Percentiles rank a stretch among this genome's conserved stretches.
Evolutionary conservation across 768 basidiomycete genomes (phyloP).

Genomic region (Mycena chlorophos): DNA sequence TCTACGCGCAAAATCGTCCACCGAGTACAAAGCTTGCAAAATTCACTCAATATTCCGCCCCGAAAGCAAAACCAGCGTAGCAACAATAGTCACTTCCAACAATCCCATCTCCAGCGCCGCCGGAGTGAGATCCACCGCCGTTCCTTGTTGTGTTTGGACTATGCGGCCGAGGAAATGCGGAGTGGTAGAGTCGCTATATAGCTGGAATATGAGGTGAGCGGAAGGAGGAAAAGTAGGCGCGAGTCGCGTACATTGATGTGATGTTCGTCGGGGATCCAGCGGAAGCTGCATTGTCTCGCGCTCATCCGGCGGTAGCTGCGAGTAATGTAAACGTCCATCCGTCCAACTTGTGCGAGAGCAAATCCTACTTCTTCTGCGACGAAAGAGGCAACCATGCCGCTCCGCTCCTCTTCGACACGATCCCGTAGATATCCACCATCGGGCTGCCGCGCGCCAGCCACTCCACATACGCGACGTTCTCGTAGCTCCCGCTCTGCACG

Average conservation of each 20-base stretch:
- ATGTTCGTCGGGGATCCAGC: constrained; percentile 13
- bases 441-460: constrained; percentile 31
- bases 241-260: constrained; percentile 1
- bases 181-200: constrained; percentile 8
- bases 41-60: constrained; percentile 21
- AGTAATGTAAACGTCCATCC: background rate
- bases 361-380: constrained; percentile 34
- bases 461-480: constrained; percentile 37
- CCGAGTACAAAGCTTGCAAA: no score
- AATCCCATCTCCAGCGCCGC: constrained; percentile 15
- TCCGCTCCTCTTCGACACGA: constrained; percentile 32
- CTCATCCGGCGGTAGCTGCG: constrained; percentile 14
- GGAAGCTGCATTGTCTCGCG: constrained; percentile 4
- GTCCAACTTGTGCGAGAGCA: background rate
- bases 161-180: constrained; percentile 15
- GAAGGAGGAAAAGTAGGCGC: background rate
- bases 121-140: constrained; percentile 7
- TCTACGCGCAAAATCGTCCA: no score
- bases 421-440: constrained; percentile 35
- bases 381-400: constrained; percentile 41
- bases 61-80: constrained; percentile 14
- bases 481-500: constrained; percentile 34
- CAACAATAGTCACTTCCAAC: constrained; percentile 13
- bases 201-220: background rate
- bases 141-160: constrained; percentile 3